These are phyloP conservation scores for Fraxinus xanthoxyloides DNA, from an alignment of 305 asterid species.

Conservation along the genomic window DNA sequence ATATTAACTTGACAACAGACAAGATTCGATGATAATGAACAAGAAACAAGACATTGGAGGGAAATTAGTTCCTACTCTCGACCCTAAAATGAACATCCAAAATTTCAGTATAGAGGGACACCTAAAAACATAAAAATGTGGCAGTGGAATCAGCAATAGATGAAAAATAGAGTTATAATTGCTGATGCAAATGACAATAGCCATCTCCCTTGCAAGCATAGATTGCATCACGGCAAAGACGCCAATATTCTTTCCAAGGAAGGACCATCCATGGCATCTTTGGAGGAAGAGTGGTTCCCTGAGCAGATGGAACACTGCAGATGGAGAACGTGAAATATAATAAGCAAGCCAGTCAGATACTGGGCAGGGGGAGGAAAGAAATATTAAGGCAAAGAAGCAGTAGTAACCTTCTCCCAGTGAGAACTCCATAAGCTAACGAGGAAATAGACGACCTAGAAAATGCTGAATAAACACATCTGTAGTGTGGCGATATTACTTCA, in stretches of 20 bases:
- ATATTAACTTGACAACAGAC: not conserved
- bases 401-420: slow-evolving; percentile 68
- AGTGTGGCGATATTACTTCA: slow-evolving; percentile 66
- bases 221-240: slow-evolving; percentile 56
- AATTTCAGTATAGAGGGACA: not conserved
- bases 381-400: slow-evolving; percentile 11
- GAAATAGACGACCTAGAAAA: slow-evolving; percentile 59
- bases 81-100: not conserved
- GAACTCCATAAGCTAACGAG: slow-evolving; percentile 71
- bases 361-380: not conserved
- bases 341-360: not conserved
- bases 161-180: not conserved
- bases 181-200: slow-evolving; percentile 11
- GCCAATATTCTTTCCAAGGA: slow-evolving; percentile 75
- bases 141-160: not conserved
- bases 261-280: slow-evolving; percentile 70
- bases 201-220: slow-evolving; percentile 50
- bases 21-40: not conserved
- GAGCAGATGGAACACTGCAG: slow-evolving; percentile 55
- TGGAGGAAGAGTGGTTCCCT: slow-evolving; percentile 43
- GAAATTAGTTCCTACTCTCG: not conserved
- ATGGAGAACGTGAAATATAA: slow-evolving; percentile 11
- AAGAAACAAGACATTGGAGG: not conserved
- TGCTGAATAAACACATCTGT: slow-evolving; percentile 40
- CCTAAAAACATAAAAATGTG: not conserved